A percentile compares a stretch with the other conserved stretches of the same genome.
phyloP scores from a whole-genome alignment of 805 yeast genomes.

The Groenewaldozyma tartarivorans region DNA sequence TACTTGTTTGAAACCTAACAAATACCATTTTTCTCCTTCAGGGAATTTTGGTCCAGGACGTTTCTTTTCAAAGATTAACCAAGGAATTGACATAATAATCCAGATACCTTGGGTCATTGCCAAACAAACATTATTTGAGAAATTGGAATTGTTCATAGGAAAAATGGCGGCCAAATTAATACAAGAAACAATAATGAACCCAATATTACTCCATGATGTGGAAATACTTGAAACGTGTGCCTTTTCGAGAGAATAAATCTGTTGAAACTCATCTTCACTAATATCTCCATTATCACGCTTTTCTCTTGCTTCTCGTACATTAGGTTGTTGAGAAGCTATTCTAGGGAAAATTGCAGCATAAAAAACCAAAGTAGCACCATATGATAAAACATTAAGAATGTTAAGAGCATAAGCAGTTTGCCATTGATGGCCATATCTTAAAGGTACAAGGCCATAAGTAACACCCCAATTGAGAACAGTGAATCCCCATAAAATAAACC shows the following conservation, averaged over 20 bases:
- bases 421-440: slow-evolving; percentile 7
- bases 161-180: slow-evolving; percentile 11
- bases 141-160: slow-evolving; percentile 7
- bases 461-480: slow-evolving; percentile 11
- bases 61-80: slow-evolving; percentile 9
- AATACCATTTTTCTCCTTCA: slow-evolving; percentile 6
- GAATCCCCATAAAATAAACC: slow-evolving; percentile 7
- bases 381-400: slow-evolving; percentile 6
- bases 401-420: slow-evolving; percentile 8
- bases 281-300: slow-evolving; percentile 8
- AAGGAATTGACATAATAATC: slow-evolving; percentile 12
- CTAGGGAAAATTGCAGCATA: slow-evolving; percentile 13
- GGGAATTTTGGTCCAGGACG: slow-evolving; percentile 11
- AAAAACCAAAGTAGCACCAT: slow-evolving; percentile 10
- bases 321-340: slow-evolving; percentile 12
- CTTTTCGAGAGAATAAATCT: slow-evolving; percentile 8
- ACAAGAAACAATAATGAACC: slow-evolving; percentile 6
- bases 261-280: slow-evolving; percentile 7
- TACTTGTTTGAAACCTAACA: slow-evolving; percentile 11
- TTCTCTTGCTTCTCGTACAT: slow-evolving; percentile 9
- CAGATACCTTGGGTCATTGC: slow-evolving; percentile 11
- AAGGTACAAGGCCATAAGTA: slow-evolving; percentile 9
- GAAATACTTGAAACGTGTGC: slow-evolving; percentile 12
- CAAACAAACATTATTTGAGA: slow-evolving; percentile 9
- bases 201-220: slow-evolving; percentile 13